Evolutionary conservation across 805 yeast species (phyloP), one percentile per base, ranked within the genome.

Genomic region (Kazachstania kunashirensis): DNA sequence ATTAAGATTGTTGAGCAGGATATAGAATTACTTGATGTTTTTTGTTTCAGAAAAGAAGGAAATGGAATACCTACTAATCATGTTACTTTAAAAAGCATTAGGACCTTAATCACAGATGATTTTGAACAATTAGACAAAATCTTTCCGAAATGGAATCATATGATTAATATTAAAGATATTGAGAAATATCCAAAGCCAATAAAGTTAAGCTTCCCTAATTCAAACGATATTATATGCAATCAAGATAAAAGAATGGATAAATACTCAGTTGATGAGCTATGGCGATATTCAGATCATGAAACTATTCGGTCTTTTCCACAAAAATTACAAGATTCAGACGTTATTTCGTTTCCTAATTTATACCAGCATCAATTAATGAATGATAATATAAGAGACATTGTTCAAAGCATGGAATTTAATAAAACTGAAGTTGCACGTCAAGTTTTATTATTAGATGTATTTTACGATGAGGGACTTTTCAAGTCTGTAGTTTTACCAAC

Each of bases 401-500:
- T 85, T 37, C 74, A 77, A 39, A 74, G 77, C 43, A 61, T 88
- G 63, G 92, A 86, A 43, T 88, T 82, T 67, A 88, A 89, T 62
- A 77, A 92, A 49, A 73, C 71, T 31, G 88, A 82, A 41, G 88
- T 83, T 5, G 75, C 92, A 0, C 74, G 82, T 41, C 95, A 84
- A 54, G 68, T 88, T 28, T 68, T 83, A 17, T 73, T 77, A 8
- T 59, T 88, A 35, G 86, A 79, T 48, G 56, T 72, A 39, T 85
- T 74, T 50, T n/a, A n/a, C n/a, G n/a, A n/a, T n/a, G n/a, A n/a
- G n/a, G n/a, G n/a, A n/a, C n/a, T n/a, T 84, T 84, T 64, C 67
- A 71, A 42, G 67, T 71, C 12, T 70, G 70, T 25, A 43, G 66
- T 14, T 80, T 81, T 57, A 70, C 81, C 1, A 66, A 69, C 25